A percentile compares a stretch with the other conserved stretches of the same genome.
Conservation (phyloP, 306 rosid genomes). For the Cucurbita ficifolia region DNA sequence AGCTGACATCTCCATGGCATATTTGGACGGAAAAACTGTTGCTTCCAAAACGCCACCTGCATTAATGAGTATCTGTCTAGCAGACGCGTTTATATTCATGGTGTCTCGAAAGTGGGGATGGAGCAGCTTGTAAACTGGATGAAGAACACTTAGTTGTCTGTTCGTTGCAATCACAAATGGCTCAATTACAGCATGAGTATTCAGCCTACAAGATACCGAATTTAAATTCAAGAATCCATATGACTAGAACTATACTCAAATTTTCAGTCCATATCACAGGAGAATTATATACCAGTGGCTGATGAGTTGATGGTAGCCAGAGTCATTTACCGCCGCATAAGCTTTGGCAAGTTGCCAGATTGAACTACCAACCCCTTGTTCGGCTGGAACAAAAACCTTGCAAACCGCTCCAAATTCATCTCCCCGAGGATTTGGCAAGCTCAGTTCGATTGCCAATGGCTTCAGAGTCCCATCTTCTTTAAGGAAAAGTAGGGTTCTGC, state of each 20-base stretch:
- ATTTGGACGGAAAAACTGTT: conserved; percentile 27
- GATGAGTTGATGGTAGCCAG: conserved; percentile 3
- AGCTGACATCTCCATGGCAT: conserved; percentile 35
- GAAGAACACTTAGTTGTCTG: conserved; percentile 28
- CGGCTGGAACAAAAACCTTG: conserved; percentile 35
- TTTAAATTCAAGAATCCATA: neutral
- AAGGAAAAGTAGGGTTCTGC: conserved; percentile 48
- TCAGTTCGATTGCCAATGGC: conserved; percentile 31
- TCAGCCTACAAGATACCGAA: conserved; percentile 42
- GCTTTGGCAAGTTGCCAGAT: conserved; percentile 6
- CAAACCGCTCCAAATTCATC: conserved; percentile 37
- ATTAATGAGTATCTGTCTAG: conserved; percentile 31
- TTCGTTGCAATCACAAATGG: conserved; percentile 31
- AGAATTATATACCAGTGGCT: conserved; percentile 1
- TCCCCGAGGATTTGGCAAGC: conserved; percentile 28
- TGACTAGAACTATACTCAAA: neutral
- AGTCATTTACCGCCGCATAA: conserved; percentile 44
- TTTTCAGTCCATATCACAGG: neutral
- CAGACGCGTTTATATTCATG: conserved; percentile 38
- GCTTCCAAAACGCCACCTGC: conserved; percentile 32
- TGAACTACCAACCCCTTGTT: conserved; percentile 25
- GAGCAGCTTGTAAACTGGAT: conserved; percentile 18
- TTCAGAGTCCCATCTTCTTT: conserved; percentile 54
- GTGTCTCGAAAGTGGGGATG: conserved; percentile 48
- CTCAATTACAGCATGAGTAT: conserved; percentile 33